A percentile compares a stretch with the other conserved stretches of the same genome.
These are phyloP conservation scores for Sporobolus alterniflorus DNA, from an alignment of 202 grass and related monocot genomes.

Conservation along the genomic window DNA sequence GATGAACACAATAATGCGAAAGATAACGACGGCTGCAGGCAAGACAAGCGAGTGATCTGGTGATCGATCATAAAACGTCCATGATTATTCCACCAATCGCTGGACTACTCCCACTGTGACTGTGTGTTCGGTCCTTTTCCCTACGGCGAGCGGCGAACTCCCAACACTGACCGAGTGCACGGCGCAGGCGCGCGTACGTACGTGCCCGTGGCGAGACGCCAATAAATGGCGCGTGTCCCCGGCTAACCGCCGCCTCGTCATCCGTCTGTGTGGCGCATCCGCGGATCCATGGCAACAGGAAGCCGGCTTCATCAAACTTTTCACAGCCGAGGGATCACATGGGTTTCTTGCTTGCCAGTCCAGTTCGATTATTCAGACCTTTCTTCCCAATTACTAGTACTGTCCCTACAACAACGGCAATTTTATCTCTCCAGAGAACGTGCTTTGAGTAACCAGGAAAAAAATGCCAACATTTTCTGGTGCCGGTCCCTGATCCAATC, in stretches of 20 bases:
- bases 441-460: neutral
- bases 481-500: neutral
- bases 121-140: neutral
- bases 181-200: neutral
- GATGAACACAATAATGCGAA: neutral
- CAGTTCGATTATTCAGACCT: too few species aligned
- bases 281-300: too few species aligned
- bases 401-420: too few species aligned
- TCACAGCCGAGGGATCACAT: too few species aligned
- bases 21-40: too few species aligned
- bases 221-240: conserved; percentile 29
- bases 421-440: too few species aligned
- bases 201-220: conserved; percentile 23
- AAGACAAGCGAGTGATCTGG: too few species aligned
- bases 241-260: conserved; percentile 31
- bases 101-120: neutral
- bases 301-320: too few species aligned
- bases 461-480: neutral
- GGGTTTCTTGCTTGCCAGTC: too few species aligned
- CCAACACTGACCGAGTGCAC: neutral
- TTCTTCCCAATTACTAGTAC: too few species aligned
- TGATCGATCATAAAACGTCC: neutral
- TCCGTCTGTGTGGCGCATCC: too few species aligned
- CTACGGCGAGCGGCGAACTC: neutral
- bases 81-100: neutral